Evolutionary conservation across 1,284 basidiomycete genomes (phyloP).

Genomic region (Naganishia albida): DNA sequence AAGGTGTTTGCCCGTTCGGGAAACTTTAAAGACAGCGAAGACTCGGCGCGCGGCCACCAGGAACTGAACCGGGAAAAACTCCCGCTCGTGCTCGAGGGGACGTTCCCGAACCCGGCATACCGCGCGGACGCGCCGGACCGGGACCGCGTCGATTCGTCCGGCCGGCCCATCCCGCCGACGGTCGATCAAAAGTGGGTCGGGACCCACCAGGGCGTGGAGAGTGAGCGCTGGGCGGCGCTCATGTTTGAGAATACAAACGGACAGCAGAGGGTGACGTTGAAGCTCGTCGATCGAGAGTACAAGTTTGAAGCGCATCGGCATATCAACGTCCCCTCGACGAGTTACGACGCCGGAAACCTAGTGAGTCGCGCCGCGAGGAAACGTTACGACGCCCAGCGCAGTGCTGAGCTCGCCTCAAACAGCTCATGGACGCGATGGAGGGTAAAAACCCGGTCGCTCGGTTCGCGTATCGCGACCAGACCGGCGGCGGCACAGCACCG

Average conservation of each 20-base stretch:
- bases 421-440: constrained; percentile 17
- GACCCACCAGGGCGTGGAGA: constrained; percentile 20
- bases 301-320: constrained; percentile 30
- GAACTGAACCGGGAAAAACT: constrained; percentile 32
- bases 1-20: constrained; percentile 23
- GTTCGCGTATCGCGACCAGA: constrained; percentile 11
- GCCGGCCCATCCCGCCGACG: not conserved
- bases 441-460: constrained; percentile 18
- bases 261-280: constrained; percentile 16
- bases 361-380: not conserved
- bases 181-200: constrained; percentile 21
- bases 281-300: constrained; percentile 31
- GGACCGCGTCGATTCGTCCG: not conserved
- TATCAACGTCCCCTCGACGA: constrained; percentile 15
- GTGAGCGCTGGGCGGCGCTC: constrained; percentile 24
- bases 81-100: constrained; percentile 30
- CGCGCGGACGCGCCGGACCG: not conserved
- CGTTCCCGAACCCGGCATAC: constrained; percentile 4
- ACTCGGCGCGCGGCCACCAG: constrained; percentile 15
- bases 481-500: not conserved
- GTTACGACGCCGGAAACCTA: constrained; percentile 16
- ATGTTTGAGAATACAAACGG: constrained; percentile 12
- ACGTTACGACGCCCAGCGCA: too few relatives aligned
- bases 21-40: constrained; percentile 18
- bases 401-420: not conserved